Conservation (phyloP, 371 early-diverging fungal genomes). For the Polyrhizophydium stewartii region DNA sequence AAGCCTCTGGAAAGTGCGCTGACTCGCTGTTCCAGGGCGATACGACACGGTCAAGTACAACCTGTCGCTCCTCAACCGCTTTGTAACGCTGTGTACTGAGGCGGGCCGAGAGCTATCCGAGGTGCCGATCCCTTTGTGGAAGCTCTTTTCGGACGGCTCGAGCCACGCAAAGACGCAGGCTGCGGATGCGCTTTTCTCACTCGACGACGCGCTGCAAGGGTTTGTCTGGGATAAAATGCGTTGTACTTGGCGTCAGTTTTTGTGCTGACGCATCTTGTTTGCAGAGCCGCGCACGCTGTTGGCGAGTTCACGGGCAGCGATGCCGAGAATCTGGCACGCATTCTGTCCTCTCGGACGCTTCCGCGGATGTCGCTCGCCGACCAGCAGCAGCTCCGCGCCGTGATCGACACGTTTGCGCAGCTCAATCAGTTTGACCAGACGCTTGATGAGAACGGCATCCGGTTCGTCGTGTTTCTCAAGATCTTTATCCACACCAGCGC, state of each 20-base stretch:
- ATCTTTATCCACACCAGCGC: slow-evolving; percentile 59
- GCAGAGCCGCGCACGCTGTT: slow-evolving; percentile 1
- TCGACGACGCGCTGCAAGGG: no score
- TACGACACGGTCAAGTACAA: slow-evolving; percentile 63
- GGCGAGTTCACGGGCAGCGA: slow-evolving; percentile 36
- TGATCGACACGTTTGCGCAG: slow-evolving; percentile 60
- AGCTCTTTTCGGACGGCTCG: slow-evolving; percentile 19
- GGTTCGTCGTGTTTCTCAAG: slow-evolving; percentile 71
- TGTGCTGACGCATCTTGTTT: no score
- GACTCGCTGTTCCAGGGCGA: slow-evolving; percentile 38
- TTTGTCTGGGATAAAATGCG: no score
- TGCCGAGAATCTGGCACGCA: slow-evolving; percentile 23
- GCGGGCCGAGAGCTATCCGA: slow-evolving; percentile 10
- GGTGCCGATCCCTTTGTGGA: slow-evolving; percentile 26
- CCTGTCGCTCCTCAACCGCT: slow-evolving; percentile 37
- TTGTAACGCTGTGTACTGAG: slow-evolving; percentile 26
- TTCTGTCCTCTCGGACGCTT: slow-evolving; percentile 19
- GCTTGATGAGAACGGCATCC: slow-evolving; percentile 85
- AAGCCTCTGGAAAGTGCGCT: not conserved
- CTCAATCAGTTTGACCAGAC: slow-evolving; percentile 46
- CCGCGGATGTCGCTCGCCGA: slow-evolving; percentile 26
- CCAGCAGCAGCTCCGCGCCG: slow-evolving; percentile 50
- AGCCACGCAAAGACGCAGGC: no score
- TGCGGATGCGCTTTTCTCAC: no score
- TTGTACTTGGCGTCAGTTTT: no score